Base-by-base conservation (phyloP, 2,329 filamentous ascomycete genomes). In the Dothideomycetes sp. region DNA sequence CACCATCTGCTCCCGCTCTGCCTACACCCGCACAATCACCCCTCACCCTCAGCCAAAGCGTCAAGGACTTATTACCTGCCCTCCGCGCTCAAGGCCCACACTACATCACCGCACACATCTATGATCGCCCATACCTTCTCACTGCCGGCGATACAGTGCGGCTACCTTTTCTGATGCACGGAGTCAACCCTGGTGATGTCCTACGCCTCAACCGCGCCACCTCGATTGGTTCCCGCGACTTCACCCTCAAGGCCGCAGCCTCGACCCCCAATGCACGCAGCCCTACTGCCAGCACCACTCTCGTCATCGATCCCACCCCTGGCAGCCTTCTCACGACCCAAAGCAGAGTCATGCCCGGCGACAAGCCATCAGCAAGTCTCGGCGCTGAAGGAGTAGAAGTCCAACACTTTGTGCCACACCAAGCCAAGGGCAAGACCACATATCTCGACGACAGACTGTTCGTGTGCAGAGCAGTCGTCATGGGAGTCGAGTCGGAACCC, bases 121-220 rank as follows among this genome's bases (percentile, higher is more conserved):
- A 91, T 63, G 81, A 77, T 19, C 76, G 73, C 39, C 81, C 83
- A 5, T 91, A 89, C 66, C 81, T 91, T 22, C 72, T 91, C 48
- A 87, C 82, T 5, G 50, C 56, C 39, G 68, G 68, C 49, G 68
- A 71, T 45, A 65, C 60, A 0, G 35, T 71, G 5, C 65, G 67
- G 11, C 57, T 71, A 9, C 68, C 68, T 2, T 71, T 70, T 53
- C 58, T 62, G 14, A 70, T 70, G 65, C 60, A 62, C 16, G 52
- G 59, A 42, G 66, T 69, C 31, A 53, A 59, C 43, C 80, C 87
- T 1, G 91, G 91, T 19, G 89, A 96, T 57, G 68, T 93, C 29
- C 70, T 98, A 44, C 83, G 88, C 5, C 72, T 98, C 42, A 89
- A 94, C 65, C 81, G 87, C 41, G 91, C 87, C 17, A 81, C 77